phyloP scores from a whole-genome alignment of 1,284 basidiomycete genomes.

The Cryptococcus jaspeensis region DNA sequence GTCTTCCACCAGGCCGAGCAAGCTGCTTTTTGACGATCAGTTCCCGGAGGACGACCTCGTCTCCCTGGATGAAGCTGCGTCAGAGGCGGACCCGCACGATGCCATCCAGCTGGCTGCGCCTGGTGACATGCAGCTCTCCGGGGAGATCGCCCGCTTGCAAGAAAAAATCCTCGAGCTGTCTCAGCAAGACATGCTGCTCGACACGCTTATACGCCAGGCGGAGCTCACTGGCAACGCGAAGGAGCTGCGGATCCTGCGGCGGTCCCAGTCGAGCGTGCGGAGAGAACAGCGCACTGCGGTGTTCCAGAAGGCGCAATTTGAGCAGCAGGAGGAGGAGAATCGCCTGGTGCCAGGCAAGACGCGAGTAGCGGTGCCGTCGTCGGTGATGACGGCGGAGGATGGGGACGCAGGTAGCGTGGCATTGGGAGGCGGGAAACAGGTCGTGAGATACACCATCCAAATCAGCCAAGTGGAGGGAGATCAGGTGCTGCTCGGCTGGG shows the following conservation, averaged over 20 bases:
- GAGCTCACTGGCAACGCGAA: slow-evolving; percentile 86
- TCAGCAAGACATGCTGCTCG: slow-evolving; percentile 77
- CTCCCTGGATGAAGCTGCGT: slow-evolving; percentile 51
- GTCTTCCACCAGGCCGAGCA: slow-evolving; percentile 10
- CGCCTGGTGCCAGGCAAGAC: slow-evolving; percentile 76
- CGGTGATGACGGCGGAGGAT: slow-evolving; percentile 68
- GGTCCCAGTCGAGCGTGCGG: slow-evolving; percentile 74
- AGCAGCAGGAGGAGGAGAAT: slow-evolving; percentile 84
- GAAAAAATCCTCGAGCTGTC: slow-evolving; percentile 73
- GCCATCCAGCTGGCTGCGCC: slow-evolving; percentile 72
- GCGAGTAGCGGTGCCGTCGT: slow-evolving; percentile 71
- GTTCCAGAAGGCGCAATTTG: slow-evolving; percentile 87
- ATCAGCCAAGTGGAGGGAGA: slow-evolving; percentile 79
- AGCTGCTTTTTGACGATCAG: slow-evolving; percentile 48
- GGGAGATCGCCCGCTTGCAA: slow-evolving; percentile 72
- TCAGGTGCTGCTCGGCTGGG: slow-evolving; percentile 77
- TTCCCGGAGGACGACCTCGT: slow-evolving; percentile 13
- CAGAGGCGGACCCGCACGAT: slow-evolving; percentile 48
- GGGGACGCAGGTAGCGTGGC: slow-evolving; percentile 45
- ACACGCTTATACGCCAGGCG: slow-evolving; percentile 85
- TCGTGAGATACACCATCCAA: slow-evolving; percentile 89
- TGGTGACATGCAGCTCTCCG: slow-evolving; percentile 78
- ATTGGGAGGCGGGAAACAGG: slow-evolving; percentile 63
- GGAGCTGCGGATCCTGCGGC: slow-evolving; percentile 76
- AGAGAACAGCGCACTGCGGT: slow-evolving; percentile 77